Conservation (phyloP, 169 alveolate genomes). For the Plasmodium yoelii region DNA sequence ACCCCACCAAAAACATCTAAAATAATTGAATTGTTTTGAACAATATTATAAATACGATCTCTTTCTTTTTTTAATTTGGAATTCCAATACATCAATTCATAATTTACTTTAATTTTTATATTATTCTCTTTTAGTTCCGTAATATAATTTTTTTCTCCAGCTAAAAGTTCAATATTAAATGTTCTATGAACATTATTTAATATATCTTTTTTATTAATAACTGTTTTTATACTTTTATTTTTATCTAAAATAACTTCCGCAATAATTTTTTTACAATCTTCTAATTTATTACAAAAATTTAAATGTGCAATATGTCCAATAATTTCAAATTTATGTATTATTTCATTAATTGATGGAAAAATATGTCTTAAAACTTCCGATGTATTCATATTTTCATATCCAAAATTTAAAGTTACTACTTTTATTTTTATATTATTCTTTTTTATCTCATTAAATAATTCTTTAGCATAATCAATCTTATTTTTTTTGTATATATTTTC, state of each 20-base stretch:
- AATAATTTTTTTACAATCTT: conserved; percentile 86
- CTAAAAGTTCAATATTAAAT: conserved; percentile 90
- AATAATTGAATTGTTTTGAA: conserved; percentile 34
- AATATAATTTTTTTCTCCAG: conserved; percentile 89
- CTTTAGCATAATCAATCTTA: conserved; percentile 8
- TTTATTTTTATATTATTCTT: conserved; percentile 25
- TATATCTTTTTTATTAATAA: conserved; percentile 89
- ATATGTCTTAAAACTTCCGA: conserved; percentile 81
- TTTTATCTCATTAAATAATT: conserved; percentile 28
- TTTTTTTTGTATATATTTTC: background rate
- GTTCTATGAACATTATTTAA: conserved; percentile 89
- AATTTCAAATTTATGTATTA: conserved; percentile 90
- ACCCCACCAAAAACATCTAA: conserved; percentile 93
- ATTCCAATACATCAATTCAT: conserved; percentile 89
- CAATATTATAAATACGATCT: conserved; percentile 72
- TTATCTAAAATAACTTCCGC: conserved; percentile 91
- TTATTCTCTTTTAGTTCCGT: conserved; percentile 86
- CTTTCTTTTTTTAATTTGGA: conserved; percentile 85
- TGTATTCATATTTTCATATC: conserved; percentile 72
- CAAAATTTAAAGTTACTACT: conserved; percentile 27
- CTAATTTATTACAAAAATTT: conserved; percentile 88
- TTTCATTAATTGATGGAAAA: conserved; percentile 82
- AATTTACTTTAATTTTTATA: conserved; percentile 81
- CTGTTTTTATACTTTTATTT: conserved; percentile 89
- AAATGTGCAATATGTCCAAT: conserved; percentile 94